Evolutionary conservation across 208 protist species (phyloP).

Genomic region (Leishmania gerbilli): DNA sequence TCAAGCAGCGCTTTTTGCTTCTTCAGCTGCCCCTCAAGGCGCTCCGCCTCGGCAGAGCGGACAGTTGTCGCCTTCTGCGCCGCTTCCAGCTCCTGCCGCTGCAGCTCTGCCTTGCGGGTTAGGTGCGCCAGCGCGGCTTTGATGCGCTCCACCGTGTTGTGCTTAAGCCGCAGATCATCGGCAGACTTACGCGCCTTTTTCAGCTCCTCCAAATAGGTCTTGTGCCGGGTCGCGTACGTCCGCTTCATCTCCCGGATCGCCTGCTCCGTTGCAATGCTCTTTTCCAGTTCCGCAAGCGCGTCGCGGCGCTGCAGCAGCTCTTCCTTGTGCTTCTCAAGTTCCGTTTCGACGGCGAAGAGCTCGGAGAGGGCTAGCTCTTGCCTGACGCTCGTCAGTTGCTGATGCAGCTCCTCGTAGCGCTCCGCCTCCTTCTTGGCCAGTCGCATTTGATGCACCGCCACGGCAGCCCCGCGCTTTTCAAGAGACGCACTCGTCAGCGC

Average conservation of each 20-base stretch:
- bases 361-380: slow-evolving; percentile 83
- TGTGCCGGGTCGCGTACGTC: slow-evolving; percentile 75
- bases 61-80: slow-evolving; percentile 55
- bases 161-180: slow-evolving; percentile 68
- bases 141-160: slow-evolving; percentile 71
- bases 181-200: slow-evolving; percentile 60
- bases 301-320: slow-evolving; percentile 58
- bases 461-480: slow-evolving; percentile 86
- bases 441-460: slow-evolving; percentile 95
- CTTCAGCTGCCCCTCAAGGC: slow-evolving; percentile 64
- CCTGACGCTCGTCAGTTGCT: slow-evolving; percentile 52
- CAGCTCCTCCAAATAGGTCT: slow-evolving; percentile 77
- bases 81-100: slow-evolving; percentile 51
- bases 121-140: slow-evolving; percentile 66
- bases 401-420: slow-evolving; percentile 68
- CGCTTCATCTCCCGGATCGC: slow-evolving; percentile 81
- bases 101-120: slow-evolving; percentile 62
- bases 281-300: slow-evolving; percentile 67
- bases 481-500: slow-evolving; percentile 77
- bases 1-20: slow-evolving; percentile 66
- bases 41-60: slow-evolving; percentile 59
- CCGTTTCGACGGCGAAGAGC: slow-evolving; percentile 90
- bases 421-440: slow-evolving; percentile 97
- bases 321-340: slow-evolving; percentile 69
- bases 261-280: slow-evolving; percentile 66